A percentile compares a stretch with the other conserved stretches of the same genome.
phyloP scores from a whole-genome alignment of 768 basidiomycete genomes.

The Russula foetens region DNA sequence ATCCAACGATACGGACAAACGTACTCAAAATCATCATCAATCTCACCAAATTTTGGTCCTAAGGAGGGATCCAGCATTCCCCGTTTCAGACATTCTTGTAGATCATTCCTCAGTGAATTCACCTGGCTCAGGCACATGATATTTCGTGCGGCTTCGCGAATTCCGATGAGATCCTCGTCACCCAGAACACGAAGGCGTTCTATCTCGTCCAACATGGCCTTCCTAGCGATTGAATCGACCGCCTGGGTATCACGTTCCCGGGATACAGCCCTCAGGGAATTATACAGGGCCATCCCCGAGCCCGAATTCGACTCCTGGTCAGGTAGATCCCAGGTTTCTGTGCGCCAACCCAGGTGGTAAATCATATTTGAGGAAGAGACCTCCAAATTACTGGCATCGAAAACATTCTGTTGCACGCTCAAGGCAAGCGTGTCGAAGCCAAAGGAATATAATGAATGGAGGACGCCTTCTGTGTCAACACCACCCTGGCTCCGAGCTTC shows the following conservation, averaged over 20 bases:
- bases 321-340: slow-evolving; percentile 92
- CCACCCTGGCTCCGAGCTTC: slow-evolving; percentile 47
- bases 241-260: slow-evolving; percentile 54
- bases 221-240: slow-evolving; percentile 43
- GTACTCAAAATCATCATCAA: slow-evolving; percentile 60
- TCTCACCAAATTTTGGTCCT: slow-evolving; percentile 38
- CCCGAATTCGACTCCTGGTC: slow-evolving; percentile 38
- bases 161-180: slow-evolving; percentile 72
- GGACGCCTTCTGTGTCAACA: slow-evolving; percentile 51
- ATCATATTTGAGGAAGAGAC: slow-evolving; percentile 40
- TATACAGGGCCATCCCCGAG: slow-evolving; percentile 59
- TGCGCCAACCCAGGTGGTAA: slow-evolving; percentile 88
- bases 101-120: slow-evolving; percentile 45
- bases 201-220: slow-evolving; percentile 52
- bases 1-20: slow-evolving; percentile 22
- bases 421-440: slow-evolving; percentile 89
- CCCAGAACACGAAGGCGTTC: slow-evolving; percentile 54
- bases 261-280: slow-evolving; percentile 72
- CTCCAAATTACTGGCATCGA: slow-evolving; percentile 27
- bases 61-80: slow-evolving; percentile 29
- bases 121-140: slow-evolving; percentile 81
- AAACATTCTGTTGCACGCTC: slow-evolving; percentile 43
- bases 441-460: slow-evolving; percentile 78
- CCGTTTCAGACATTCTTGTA: slow-evolving; percentile 30
- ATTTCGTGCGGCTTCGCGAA: slow-evolving; percentile 57